Conservation (phyloP, 2,329 filamentous ascomycete genomes). For the Aciculosporium take region DNA sequence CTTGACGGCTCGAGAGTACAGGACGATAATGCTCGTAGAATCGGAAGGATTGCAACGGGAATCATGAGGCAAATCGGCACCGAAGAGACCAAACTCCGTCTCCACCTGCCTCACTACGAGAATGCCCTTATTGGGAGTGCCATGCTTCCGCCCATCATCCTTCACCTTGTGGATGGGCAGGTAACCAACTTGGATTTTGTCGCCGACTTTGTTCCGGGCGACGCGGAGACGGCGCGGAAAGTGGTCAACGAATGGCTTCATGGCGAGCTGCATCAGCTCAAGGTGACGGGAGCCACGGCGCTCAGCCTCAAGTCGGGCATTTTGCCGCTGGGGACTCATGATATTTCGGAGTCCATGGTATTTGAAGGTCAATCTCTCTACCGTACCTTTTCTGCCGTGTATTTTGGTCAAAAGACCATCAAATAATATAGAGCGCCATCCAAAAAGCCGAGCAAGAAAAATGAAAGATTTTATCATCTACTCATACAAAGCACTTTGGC, state of each 20-base stretch:
- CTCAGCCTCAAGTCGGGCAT: conserved; percentile 67
- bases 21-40: conserved; percentile 53
- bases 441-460: background rate
- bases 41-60: conserved; percentile 70
- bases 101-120: conserved; percentile 73
- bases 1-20: conserved; percentile 66
- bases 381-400: conserved; percentile 44
- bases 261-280: conserved; percentile 57
- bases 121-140: conserved; percentile 67
- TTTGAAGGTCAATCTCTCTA: conserved; percentile 75
- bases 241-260: conserved; percentile 83
- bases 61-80: conserved; percentile 65
- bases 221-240: conserved; percentile 59
- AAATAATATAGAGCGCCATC: conserved; percentile 13
- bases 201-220: conserved; percentile 60
- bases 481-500: conserved; percentile 11
- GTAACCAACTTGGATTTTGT: conserved; percentile 67
- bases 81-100: conserved; percentile 54
- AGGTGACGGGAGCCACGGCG: conserved; percentile 57
- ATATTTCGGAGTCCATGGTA: conserved; percentile 56
- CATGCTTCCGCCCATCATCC: conserved; percentile 56
- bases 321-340: conserved; percentile 63
- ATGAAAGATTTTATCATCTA: too few relatives aligned
- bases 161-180: conserved; percentile 66
- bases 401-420: conserved; percentile 43